Evolutionary conservation across 352 stramenopile genomes (phyloP).

Genomic region (Blastocystis sp.): DNA sequence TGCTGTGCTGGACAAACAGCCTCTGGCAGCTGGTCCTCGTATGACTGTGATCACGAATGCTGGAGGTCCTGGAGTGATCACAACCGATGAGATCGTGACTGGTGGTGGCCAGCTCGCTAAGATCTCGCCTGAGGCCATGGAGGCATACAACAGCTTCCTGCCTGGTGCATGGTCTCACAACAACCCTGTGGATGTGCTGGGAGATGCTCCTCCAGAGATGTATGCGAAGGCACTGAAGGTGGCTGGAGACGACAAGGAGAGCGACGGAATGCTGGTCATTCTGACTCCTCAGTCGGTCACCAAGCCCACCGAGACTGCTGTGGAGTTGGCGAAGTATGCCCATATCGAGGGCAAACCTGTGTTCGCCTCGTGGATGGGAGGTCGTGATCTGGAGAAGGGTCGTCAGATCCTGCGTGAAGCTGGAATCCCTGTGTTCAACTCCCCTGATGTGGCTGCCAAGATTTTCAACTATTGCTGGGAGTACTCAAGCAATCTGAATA

Average conservation of each 20-base stretch:
- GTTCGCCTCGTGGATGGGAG: conserved; percentile 72
- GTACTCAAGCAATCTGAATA: conserved; percentile 19
- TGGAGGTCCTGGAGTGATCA: conserved; percentile 71
- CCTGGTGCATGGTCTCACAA: conserved; percentile 69
- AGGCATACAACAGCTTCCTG: conserved; percentile 70
- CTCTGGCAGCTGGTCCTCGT: conserved; percentile 42
- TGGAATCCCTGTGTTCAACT: conserved; percentile 71
- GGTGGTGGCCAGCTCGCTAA: conserved; percentile 70
- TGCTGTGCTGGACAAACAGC: conserved; percentile 71
- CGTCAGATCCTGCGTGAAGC: conserved; percentile 70
- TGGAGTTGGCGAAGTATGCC: conserved; percentile 70
- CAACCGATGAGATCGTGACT: conserved; percentile 71
- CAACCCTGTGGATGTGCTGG: conserved; percentile 73
- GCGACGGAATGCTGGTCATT: conserved; percentile 72
- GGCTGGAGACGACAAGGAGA: conserved; percentile 69
- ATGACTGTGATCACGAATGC: conserved; percentile 73
- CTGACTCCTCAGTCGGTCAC: conserved; percentile 73
- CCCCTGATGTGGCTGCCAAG: conserved; percentile 70
- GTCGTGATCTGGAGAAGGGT: conserved; percentile 69
- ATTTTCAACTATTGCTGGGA: conserved; percentile 66
- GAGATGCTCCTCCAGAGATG: conserved; percentile 70
- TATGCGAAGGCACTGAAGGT: conserved; percentile 72
- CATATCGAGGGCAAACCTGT: conserved; percentile 72
- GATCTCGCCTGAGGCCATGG: conserved; percentile 71
- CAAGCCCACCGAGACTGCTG: conserved; percentile 71